A percentile compares a stretch with the other conserved stretches of the same genome.
Conservation (phyloP, 2,329 filamentous ascomycete genomes). For the Fusarium coffeatum region DNA sequence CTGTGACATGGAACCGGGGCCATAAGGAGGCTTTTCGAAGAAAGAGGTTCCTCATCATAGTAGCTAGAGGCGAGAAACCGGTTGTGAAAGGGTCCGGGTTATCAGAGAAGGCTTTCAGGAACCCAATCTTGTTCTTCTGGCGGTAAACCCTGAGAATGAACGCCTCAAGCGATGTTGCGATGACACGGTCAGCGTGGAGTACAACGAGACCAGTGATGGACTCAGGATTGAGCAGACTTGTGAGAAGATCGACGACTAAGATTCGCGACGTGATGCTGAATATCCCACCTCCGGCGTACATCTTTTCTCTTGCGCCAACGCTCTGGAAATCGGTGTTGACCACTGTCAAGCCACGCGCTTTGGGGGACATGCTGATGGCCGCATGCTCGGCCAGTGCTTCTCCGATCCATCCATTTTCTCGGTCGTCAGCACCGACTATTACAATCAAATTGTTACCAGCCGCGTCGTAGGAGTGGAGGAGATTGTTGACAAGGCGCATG, state of each 20-base stretch:
- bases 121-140: constrained; percentile 93
- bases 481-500: constrained; percentile 91
- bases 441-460: constrained; percentile 93
- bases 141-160: constrained; percentile 95
- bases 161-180: constrained; percentile 89
- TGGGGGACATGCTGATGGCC: constrained; percentile 84
- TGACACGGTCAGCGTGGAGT: constrained; percentile 86
- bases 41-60: constrained; percentile 91
- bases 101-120: constrained; percentile 96
- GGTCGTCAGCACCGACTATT: constrained; percentile 87
- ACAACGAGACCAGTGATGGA: constrained; percentile 89
- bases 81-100: constrained; percentile 89
- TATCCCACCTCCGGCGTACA: constrained; percentile 89
- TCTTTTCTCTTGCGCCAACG: constrained; percentile 86
- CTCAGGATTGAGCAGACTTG: constrained; percentile 81
- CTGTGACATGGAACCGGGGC: constrained; percentile 91
- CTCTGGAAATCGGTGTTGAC: constrained; percentile 96
- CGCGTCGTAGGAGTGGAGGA: constrained; percentile 96
- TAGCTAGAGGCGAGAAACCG: constrained; percentile 87
- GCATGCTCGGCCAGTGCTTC: constrained; percentile 96
- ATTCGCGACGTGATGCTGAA: constrained; percentile 97
- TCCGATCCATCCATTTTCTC: constrained; percentile 96
- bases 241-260: constrained; percentile 91
- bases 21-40: constrained; percentile 89
- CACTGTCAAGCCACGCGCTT: constrained; percentile 85